phyloP scores from a whole-genome alignment of 2,329 filamentous ascomycete species.

The Didymella exigua region DNA sequence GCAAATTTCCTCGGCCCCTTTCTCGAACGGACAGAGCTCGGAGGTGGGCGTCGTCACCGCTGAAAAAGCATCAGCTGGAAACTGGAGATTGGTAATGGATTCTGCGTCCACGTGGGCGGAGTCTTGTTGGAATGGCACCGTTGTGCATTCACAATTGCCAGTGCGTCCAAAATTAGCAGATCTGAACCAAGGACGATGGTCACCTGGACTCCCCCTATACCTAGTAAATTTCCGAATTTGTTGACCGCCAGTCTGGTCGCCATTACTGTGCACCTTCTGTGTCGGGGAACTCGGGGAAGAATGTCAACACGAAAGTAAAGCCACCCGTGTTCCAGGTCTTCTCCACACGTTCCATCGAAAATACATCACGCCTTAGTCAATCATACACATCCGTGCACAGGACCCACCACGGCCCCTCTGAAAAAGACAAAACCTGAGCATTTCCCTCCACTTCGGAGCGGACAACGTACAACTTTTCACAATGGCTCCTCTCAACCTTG shows the following conservation, averaged over 20 bases:
- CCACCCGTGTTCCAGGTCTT: conserved; percentile 18
- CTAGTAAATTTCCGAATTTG: conserved; percentile 13
- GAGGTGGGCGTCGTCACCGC: conserved; percentile 14
- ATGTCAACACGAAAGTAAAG: conserved; percentile 17
- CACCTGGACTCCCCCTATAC: conserved; percentile 20
- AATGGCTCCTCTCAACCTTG: conserved; percentile 16
- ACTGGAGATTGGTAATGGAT: conserved; percentile 12
- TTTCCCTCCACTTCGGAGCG: conserved; percentile 14
- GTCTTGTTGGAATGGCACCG: conserved; percentile 1
- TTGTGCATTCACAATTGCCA: conserved; percentile 17
- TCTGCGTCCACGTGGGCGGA: conserved; percentile 5
- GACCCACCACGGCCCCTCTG: conserved; percentile 18
- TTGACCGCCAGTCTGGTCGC: conserved; percentile 23
- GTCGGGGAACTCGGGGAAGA: conserved; percentile 19
- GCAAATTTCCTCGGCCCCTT: conserved; percentile 16
- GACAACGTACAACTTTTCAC: conserved; percentile 21
- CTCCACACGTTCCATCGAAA: conserved; percentile 20
- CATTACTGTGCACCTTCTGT: conserved; percentile 20
- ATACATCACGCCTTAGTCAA: conserved; percentile 18
- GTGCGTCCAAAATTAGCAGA: conserved; percentile 12
- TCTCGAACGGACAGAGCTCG: conserved; percentile 11
- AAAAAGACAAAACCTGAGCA: conserved; percentile 22
- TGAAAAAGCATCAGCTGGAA: conserved; percentile 11
- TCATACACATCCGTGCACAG: conserved; percentile 13
- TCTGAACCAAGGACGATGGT: conserved; percentile 7